Base-by-base conservation (phyloP, 768 basidiomycete species). In the Leccinum pellstonianum region DNA sequence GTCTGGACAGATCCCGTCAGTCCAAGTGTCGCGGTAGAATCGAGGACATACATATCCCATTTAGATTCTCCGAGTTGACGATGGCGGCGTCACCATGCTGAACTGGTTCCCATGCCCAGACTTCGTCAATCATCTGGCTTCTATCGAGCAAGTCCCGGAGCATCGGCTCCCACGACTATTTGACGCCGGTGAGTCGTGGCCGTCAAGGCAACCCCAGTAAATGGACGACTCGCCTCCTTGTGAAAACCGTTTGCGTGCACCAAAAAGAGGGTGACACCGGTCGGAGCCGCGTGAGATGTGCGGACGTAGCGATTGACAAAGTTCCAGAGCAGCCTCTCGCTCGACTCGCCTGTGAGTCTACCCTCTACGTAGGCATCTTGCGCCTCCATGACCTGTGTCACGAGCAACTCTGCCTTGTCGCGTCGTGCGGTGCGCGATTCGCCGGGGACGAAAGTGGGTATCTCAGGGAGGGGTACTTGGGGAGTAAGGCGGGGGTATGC, bases 241-340 rank as follows among this genome's bases (percentile, higher is more conserved):
- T 83, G 84, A 65, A 95, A 88, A 1, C 95, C 93, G 72, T 92
- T 95, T 3, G 91, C 92, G 70, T 95, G 94, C 4, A 84, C 83
- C 51, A 91, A 77, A 62, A 95, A 82, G 54, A 95, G 72, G 0
- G 92, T 95, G 10, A 90, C 1, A 1, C 64, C 53, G 0, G 31
- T 1, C n/a, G 15, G 49, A 11, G 9, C 49, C 4, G 14, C 14
- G 1, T 48, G 47, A n/a, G 23, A 35, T 14, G 52, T 33, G 23
- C 67, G 69, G 29, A 82, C 81, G 70, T 88, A 93, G 46, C 91
- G 83, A 67, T 94, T 91, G 35, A 86, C 68, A 54, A 83, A 86
- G 54, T 82, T 86, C 89, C 90, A 92, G 55, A 93, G 70, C 4
- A 82, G 68, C 57, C 62, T 75, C 59, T 62, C 57, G 52, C 66